These are phyloP conservation scores for Trichoderma asperellum DNA, from an alignment of 2,329 filamentous ascomycete genomes.

Conservation along the genomic window DNA sequence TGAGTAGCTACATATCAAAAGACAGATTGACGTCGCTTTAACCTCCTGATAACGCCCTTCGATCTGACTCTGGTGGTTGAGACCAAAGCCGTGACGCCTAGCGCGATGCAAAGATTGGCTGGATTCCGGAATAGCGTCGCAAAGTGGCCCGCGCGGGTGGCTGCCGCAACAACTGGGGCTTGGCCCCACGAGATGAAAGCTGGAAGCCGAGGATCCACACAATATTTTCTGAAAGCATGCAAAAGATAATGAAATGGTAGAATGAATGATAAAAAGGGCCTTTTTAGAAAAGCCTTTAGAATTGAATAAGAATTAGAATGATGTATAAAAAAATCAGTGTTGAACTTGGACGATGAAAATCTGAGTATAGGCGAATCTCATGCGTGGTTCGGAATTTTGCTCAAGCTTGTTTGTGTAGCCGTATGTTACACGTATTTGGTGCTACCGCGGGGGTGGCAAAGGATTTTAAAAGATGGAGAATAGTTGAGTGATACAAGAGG, in stretches of 20 bases:
- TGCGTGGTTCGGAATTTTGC: not conserved
- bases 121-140: conserved; percentile 10
- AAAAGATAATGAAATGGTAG: not conserved
- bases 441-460: not conserved
- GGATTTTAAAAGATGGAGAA: not conserved
- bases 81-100: not conserved
- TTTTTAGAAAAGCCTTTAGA: not conserved
- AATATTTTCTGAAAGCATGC: no score
- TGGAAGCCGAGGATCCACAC: not conserved
- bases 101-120: conserved; percentile 7
- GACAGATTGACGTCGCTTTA: not conserved
- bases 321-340: not conserved
- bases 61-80: not conserved
- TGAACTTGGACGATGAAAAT: not conserved
- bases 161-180: conserved; percentile 12
- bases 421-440: not conserved
- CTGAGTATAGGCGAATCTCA: not conserved
- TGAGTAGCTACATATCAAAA: not conserved
- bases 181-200: conserved; percentile 5
- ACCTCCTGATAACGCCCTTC: conserved; percentile 9
- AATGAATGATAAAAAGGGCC: no score
- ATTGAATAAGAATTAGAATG: not conserved
- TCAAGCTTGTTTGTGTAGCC: not conserved
- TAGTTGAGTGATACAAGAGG: not conserved
- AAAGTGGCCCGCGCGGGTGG: conserved; percentile 12